Evolutionary conservation across 2,329 filamentous ascomycete species (phyloP), one percentile per base, ranked within the genome.

Genomic region (Talaromyces sp.): DNA sequence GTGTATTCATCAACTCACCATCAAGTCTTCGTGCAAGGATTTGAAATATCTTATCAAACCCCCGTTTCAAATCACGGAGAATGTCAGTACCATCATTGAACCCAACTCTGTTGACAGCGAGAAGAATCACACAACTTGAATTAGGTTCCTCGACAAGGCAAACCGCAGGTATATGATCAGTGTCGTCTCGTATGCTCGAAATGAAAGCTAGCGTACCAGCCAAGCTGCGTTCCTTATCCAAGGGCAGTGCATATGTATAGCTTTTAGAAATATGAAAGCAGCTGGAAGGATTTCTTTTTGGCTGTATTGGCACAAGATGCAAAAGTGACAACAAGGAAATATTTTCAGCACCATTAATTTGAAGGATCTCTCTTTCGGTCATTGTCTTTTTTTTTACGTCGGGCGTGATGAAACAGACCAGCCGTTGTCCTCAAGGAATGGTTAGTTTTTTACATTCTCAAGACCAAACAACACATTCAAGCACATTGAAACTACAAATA

Each of bases 161-260:
- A 17, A 78, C 67, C 6, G 76, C 77, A 17, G 77, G 75, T 17
- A 79, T 76, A 54, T 74, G 67, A n/a, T 75, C 67, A 9, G 52
- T 41, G 19, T 73, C 68, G 57, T 78, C 69, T 39, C 67, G 68
- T 9, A 69, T 70, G 43, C 73, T 72, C 3, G 76, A 72, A 8
- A 80, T 67, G 45, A 78, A 78, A 15, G 76, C 73, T 22, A 79
- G 68, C 3, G 69, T 69, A 25, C 71, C 67, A 4, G 68, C 65
- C 43, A 80, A 66, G 6, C 63, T 63, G 19, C 69, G 70, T 65
- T 80, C 77, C 50, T 69, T 71, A 7, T 73, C 68, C 43, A 79
- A 76, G 9, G 76, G 65, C 7, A 79, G 68, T 19, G 60, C 65
- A 56, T 76, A 73, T 17, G 11, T 45, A 45, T n/a, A 45, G n/a